Conservation (phyloP, 2,329 filamentous ascomycete species). For the Fusarium begoniae region DNA sequence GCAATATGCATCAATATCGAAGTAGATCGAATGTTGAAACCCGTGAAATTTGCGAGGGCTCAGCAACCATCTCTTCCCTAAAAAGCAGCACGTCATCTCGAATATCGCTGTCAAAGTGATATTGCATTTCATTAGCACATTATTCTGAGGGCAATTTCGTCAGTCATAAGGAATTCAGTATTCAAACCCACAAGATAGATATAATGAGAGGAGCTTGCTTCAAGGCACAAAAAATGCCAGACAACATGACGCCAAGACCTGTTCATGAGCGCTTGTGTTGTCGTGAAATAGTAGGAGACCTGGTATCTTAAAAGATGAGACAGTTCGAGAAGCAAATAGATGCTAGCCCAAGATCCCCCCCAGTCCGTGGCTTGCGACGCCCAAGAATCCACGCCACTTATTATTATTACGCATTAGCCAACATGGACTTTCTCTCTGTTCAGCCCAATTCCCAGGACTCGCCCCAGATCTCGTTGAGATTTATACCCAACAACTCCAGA, state of each 20-base stretch:
- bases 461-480: constrained; percentile 66
- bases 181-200: constrained; percentile 29
- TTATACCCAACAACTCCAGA: constrained; percentile 62
- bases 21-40: not conserved
- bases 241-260: constrained; percentile 12
- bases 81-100: not conserved
- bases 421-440: constrained; percentile 10
- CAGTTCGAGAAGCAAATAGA: constrained; percentile 1
- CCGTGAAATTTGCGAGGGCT: constrained; percentile 8
- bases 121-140: constrained; percentile 13
- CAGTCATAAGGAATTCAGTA: constrained; percentile 28
- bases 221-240: constrained; percentile 20
- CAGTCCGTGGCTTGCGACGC: not conserved
- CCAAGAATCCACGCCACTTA: constrained; percentile 27
- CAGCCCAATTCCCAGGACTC: constrained; percentile 57
- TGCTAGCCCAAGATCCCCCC: constrained; percentile 10
- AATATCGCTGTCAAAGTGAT: not conserved
- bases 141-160: constrained; percentile 8
- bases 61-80: constrained; percentile 9
- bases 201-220: constrained; percentile 16
- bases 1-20: not conserved
- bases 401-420: constrained; percentile 39
- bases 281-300: constrained; percentile 25
- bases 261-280: constrained; percentile 26
- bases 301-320: constrained; percentile 37